Base-by-base conservation (phyloP, 1,284 basidiomycete genomes). In the Ceratobasidium sp. region DNA sequence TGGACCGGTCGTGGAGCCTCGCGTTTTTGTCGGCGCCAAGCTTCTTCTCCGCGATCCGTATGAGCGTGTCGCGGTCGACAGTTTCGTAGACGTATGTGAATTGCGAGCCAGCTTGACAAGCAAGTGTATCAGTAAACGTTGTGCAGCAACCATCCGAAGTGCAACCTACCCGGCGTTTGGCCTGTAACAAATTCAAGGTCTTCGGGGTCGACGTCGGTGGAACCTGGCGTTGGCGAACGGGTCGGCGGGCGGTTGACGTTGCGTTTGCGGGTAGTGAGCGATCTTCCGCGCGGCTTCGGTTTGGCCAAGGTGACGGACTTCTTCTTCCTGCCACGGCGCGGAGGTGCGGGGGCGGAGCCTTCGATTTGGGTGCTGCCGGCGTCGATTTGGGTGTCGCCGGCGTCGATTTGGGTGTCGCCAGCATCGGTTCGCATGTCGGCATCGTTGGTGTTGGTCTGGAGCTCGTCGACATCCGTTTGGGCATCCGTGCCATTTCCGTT, bases 51-150 rank as follows among this genome's bases (percentile, higher is more conserved):
- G 59, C 70, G n/a, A 50, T 64, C 27, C 10, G 14, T 41, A 74
- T 16, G 70, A 74, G 41, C 27, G 12, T 27, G n/a, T 62, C 27
- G 59, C 60, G 59, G 54, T 59, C 30, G 44, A 73, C 54, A 27
- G 57, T 48, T 33, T 73, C 69, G 16, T 60, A 60, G 57, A 57
- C 41, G 57, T 23, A 57, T 3, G 66, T 55, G 35, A 14, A 44
- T 33, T 52, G 66, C n/a, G 66, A 38, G 27, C 20, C 48, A 30
- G 30, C 66, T 54, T 20, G 14, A 8, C 30, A 41, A 16, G 14
- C n/a, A 60, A 23, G 12, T 7, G 14, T 20, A 23, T 44, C 14
- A 48, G 8, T 46, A 65, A 44, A 48, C 6, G 44, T 7, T 16
- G 30, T 23, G 60, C 60, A 41, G 7, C 52, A 54, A 54, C 12